Evolutionary conservation across 306 rosid genomes (phyloP).

Genomic region (Abrus pulchellus): DNA sequence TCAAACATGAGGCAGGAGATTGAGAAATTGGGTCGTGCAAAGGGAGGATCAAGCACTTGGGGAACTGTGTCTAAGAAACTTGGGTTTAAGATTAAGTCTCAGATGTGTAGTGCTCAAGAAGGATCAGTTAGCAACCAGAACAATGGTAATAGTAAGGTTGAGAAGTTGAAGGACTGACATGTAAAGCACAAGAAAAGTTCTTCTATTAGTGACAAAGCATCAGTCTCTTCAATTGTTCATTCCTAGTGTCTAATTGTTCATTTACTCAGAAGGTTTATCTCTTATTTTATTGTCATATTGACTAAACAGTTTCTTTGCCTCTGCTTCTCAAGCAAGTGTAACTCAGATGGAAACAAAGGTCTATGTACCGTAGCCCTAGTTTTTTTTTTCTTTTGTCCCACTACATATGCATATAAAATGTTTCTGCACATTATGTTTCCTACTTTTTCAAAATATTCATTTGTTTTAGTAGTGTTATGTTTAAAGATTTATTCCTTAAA

Average conservation of each 20-base stretch:
- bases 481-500: neutral
- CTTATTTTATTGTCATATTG: conserved; percentile 29
- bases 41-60: conserved; percentile 82
- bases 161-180: conserved; percentile 82
- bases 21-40: conserved; percentile 75
- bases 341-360: conserved; percentile 53
- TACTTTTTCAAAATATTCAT: conserved; percentile 26
- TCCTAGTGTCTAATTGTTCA: conserved; percentile 31
- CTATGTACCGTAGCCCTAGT: conserved; percentile 47
- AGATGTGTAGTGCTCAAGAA: conserved; percentile 99
- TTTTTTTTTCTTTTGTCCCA: conserved; percentile 27
- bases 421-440: conserved; percentile 33
- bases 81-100: conserved; percentile 91
- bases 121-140: conserved; percentile 86
- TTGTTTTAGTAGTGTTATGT: conserved; percentile 19
- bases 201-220: conserved; percentile 64
- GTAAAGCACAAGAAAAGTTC: conserved; percentile 71
- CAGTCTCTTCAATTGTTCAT: conserved; percentile 40
- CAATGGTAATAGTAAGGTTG: conserved; percentile 62
- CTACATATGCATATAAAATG: conserved; percentile 41
- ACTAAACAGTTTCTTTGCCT: conserved; percentile 48
- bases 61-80: conserved; percentile 87
- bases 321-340: conserved; percentile 46
- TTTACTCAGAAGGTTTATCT: conserved; percentile 14
- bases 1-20: conserved; percentile 96